Evolutionary conservation across 106 monocot genomes (phyloP).

Genomic region (Chionographis japonica): DNA sequence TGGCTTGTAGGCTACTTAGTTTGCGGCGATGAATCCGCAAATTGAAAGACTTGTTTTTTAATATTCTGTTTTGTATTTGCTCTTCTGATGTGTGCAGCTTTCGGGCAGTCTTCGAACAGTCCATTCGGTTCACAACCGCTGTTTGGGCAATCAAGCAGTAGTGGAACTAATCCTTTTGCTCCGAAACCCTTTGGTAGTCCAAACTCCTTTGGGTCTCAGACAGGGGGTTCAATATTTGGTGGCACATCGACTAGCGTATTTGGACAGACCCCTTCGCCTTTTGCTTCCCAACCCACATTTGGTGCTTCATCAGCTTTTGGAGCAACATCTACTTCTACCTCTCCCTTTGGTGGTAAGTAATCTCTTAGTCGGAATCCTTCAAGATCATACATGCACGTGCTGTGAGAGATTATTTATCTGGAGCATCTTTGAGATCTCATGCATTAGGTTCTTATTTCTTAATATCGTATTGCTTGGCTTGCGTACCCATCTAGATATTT

Average conservation of each 20-base stretch:
- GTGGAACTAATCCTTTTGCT: slow-evolving; percentile 51
- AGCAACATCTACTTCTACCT: slow-evolving; percentile 49
- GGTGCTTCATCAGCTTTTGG: slow-evolving; percentile 73
- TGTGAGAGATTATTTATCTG: no score
- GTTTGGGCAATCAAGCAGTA: slow-evolving; percentile 62
- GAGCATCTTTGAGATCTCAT: no score
- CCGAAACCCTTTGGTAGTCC: slow-evolving; percentile 68
- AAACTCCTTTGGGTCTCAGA: slow-evolving; percentile 60
- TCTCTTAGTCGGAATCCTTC: no score
- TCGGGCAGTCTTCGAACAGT: slow-evolving; percentile 72
- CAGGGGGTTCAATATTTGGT: slow-evolving; percentile 62
- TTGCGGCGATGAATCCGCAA: not conserved
- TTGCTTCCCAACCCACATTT: slow-evolving; percentile 37
- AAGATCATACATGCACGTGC: no score
- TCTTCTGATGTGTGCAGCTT: slow-evolving; percentile 39
- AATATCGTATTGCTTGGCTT: no score
- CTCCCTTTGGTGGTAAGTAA: slow-evolving; percentile 55
- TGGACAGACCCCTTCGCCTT: slow-evolving; percentile 28
- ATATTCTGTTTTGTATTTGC: not conserved
- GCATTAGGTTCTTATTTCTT: no score
- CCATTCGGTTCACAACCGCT: slow-evolving; percentile 64
- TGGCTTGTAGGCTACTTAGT: not conserved
- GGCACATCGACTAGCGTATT: slow-evolving; percentile 86
- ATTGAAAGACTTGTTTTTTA: not conserved
- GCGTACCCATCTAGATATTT: no score